Conservation (phyloP, 176 grass and related monocot species). For the Cocos nucifera region DNA sequence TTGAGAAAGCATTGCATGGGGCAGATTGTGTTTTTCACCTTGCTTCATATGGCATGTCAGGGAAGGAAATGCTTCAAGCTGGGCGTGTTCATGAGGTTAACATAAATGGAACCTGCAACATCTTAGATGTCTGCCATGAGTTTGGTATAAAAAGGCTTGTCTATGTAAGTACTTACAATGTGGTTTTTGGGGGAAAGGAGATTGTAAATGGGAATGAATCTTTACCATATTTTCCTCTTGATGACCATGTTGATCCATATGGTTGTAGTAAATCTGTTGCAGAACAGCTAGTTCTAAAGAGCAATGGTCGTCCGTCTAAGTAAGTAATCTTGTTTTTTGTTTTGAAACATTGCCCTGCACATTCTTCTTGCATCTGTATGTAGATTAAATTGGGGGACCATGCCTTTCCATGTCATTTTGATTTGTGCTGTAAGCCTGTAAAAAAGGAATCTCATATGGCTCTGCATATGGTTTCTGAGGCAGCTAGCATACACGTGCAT, state of each 20-base stretch:
- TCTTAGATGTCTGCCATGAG: constrained; percentile 67
- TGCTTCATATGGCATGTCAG: constrained; percentile 92
- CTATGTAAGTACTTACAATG: constrained; percentile 84
- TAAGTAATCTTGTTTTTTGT: constrained; percentile 25
- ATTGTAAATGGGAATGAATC: constrained; percentile 65
- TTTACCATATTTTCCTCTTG: constrained; percentile 72
- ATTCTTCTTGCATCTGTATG: not conserved
- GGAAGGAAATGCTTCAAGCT: constrained; percentile 77
- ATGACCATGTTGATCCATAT: constrained; percentile 81
- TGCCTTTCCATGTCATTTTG: too few relatives aligned
- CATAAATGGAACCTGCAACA: constrained; percentile 79
- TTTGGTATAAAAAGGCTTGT: constrained; percentile 59
- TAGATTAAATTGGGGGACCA: too few relatives aligned
- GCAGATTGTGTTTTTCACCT: constrained; percentile 81
- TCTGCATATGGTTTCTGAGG: too few relatives aligned
- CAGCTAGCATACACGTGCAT: too few relatives aligned
- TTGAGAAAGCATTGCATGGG: constrained; percentile 31
- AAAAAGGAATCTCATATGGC: too few relatives aligned
- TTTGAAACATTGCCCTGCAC: not conserved
- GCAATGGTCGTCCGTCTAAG: constrained; percentile 63
- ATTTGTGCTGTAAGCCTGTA: too few relatives aligned
- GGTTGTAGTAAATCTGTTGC: constrained; percentile 75
- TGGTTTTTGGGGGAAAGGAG: constrained; percentile 71
- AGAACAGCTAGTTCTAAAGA: constrained; percentile 84
- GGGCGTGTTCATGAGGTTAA: constrained; percentile 54